These are phyloP conservation scores for Sophora flavescens DNA, from an alignment of 306 rosid genomes.

Conservation along the genomic window DNA sequence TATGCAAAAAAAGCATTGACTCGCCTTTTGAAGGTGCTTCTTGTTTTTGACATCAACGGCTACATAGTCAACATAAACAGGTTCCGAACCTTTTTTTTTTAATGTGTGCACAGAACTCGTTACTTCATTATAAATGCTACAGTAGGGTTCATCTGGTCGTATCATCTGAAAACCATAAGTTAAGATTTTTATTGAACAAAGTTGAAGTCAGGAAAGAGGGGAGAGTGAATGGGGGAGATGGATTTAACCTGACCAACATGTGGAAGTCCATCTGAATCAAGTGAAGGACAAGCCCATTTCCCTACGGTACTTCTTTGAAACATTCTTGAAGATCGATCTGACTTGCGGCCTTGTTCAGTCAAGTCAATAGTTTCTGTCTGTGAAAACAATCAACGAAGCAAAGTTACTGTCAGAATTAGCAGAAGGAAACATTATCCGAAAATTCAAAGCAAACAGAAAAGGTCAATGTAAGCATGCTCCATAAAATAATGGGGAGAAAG, in stretches of 20 bases:
- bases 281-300: slow-evolving; percentile 48
- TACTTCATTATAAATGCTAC: slow-evolving; percentile 68
- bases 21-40: slow-evolving; percentile 73
- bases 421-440: slow-evolving; percentile 29
- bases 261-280: slow-evolving; percentile 97
- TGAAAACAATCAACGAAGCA: slow-evolving; percentile 36
- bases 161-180: slow-evolving; percentile 65
- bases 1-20: slow-evolving; percentile 22
- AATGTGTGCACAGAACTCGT: slow-evolving; percentile 37
- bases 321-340: slow-evolving; percentile 49
- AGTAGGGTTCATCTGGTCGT: slow-evolving; percentile 77
- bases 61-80: slow-evolving; percentile 88
- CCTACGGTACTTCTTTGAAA: slow-evolving; percentile 74
- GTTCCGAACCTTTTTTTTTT: slow-evolving; percentile 80
- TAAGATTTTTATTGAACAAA: slow-evolving; percentile 25
- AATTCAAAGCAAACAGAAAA: slow-evolving; percentile 22
- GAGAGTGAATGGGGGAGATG: background rate
- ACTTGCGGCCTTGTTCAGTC: slow-evolving; percentile 57
- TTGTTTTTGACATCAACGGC: slow-evolving; percentile 74
- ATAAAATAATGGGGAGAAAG: background rate
- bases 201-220: background rate
- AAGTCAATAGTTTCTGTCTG: slow-evolving; percentile 92
- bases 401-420: slow-evolving; percentile 22
- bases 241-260: slow-evolving; percentile 94
- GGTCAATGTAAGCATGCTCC: background rate